Conservation (phyloP, 2,329 filamentous ascomycete genomes). For the Sclerotinia spermophila region DNA sequence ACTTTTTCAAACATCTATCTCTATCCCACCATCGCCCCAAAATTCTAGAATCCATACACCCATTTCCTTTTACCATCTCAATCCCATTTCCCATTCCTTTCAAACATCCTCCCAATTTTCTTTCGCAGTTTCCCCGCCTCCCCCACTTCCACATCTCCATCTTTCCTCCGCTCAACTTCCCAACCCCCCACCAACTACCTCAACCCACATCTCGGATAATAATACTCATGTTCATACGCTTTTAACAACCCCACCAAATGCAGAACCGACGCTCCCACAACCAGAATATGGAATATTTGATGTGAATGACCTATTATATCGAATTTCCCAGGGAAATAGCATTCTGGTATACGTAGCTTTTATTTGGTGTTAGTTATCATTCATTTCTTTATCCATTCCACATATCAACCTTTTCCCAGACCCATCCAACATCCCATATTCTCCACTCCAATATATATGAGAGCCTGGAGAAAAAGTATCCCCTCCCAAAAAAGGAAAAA, state of each 20-base stretch:
- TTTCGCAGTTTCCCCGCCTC: too few species aligned
- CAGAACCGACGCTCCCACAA: constrained; percentile 20
- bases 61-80: neutral
- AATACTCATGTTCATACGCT: constrained; percentile 13
- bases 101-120: too few species aligned
- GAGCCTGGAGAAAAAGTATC: too few species aligned
- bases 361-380: neutral
- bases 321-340: constrained; percentile 24
- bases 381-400: neutral
- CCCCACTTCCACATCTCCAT: neutral
- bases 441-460: neutral
- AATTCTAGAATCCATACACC: neutral
- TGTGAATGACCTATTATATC: constrained; percentile 29
- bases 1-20: neutral
- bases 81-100: neutral
- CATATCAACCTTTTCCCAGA: neutral
- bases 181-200: neutral
- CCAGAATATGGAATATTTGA: constrained; percentile 30
- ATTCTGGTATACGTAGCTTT: constrained; percentile 26
- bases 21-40: neutral
- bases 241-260: constrained; percentile 18
- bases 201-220: constrained; percentile 8
- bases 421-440: too few species aligned
- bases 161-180: neutral
- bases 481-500: neutral